Conservation (phyloP, 805 yeast genomes). For the Cyberlindnera euphorbiae region DNA sequence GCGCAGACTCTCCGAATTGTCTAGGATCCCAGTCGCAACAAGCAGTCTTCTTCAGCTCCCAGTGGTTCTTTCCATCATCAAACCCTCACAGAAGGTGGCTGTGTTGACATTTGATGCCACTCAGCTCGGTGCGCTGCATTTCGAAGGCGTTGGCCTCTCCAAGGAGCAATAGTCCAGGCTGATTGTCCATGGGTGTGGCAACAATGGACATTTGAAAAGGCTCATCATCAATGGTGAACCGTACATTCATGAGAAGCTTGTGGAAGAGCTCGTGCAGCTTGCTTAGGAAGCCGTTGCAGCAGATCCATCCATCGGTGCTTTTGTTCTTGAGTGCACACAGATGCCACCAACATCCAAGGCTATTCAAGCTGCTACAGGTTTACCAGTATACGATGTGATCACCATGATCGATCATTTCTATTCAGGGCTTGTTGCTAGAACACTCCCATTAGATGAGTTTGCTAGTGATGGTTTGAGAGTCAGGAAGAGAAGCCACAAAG, state of each 20-base stretch:
- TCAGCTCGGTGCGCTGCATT: conserved; percentile 25
- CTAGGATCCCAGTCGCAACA: conserved; percentile 30
- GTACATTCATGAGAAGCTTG: conserved; percentile 24
- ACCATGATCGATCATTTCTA: conserved; percentile 32
- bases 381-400: conserved; percentile 30
- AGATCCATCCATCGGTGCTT: conserved; percentile 24
- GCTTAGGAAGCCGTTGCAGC: conserved; percentile 21
- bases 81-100: conserved; percentile 24
- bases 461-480: conserved; percentile 22
- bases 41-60: conserved; percentile 30
- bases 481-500: conserved; percentile 26
- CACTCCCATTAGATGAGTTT: conserved; percentile 19
- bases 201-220: conserved; percentile 23
- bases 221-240: conserved; percentile 25
- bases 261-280: conserved; percentile 24
- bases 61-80: conserved; percentile 19
- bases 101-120: conserved; percentile 29
- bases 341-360: conserved; percentile 32
- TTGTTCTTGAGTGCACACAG: conserved; percentile 33
- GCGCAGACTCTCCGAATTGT: conserved; percentile 18
- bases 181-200: conserved; percentile 20
- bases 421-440: conserved; percentile 23
- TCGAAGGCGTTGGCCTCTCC: conserved; percentile 28
- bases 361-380: conserved; percentile 23
- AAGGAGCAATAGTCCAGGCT: conserved; percentile 19